Percentiles rank a stretch among this genome's conserved stretches.
These are phyloP conservation scores for Aureobasidium sp. DNA, from an alignment of 2,329 filamentous ascomycete genomes.

Conservation along the genomic window DNA sequence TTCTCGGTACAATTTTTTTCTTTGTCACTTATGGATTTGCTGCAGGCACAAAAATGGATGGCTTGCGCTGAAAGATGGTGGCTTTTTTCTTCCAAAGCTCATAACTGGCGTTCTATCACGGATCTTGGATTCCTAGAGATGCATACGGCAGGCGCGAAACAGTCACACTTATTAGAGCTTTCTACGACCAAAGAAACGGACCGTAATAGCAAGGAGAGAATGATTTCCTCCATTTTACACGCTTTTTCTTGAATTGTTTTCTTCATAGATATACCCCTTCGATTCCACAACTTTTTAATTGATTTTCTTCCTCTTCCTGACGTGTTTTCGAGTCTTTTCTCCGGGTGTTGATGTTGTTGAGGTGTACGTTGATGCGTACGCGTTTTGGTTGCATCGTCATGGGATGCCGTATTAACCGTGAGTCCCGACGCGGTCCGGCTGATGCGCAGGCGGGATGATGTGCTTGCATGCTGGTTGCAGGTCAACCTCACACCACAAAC, in stretches of 20 bases:
- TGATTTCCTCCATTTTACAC: too few species aligned
- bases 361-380: too few species aligned
- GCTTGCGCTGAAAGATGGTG: neutral
- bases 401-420: too few species aligned
- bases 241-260: neutral
- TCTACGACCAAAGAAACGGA: neutral
- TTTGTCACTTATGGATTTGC: neutral
- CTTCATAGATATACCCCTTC: neutral
- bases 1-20: neutral
- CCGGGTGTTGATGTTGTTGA: too few species aligned
- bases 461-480: too few species aligned
- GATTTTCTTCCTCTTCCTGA: too few species aligned
- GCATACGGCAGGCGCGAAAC: neutral
- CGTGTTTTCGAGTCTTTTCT: too few species aligned
- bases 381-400: too few species aligned
- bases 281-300: neutral
- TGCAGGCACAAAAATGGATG: neutral
- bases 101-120: neutral
- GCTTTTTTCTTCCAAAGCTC: neutral
- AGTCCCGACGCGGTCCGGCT: too few species aligned
- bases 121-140: neutral
- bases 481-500: too few species aligned
- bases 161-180: neutral
- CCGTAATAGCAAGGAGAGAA: neutral
- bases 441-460: too few species aligned